Evolutionary conservation across 208 protist species (phyloP), one percentile per base, ranked within the genome.

Genomic region (Histomonas meleagridis): DNA sequence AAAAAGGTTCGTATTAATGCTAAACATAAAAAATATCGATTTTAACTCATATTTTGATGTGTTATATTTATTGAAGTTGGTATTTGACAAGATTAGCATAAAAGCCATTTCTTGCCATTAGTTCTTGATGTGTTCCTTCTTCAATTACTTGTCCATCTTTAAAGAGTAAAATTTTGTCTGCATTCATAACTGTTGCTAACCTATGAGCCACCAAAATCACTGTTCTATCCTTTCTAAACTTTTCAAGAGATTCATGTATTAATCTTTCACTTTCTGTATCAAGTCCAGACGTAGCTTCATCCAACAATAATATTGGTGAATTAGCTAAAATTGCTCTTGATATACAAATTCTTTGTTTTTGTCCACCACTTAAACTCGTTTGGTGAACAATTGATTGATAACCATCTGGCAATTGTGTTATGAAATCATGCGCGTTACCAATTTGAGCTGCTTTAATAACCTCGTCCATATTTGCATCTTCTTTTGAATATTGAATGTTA

Each of bases 341-440:
- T 38, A 86, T 86, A 49, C 76, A 86, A 18, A 86, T 86, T 55
- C 76, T 23, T 49, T 86, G 76, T n/a, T 86, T 86, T 46, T 86
- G 76, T 38, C 76, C 46, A 16, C 76, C 76, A 38, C 40, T 51
- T 32, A 86, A 48, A 23, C 40, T 51, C 21, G 35, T 51, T 53
- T 43, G 76, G 7, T 86, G 10, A 0, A 94, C 86, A n/a, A 51
- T 7, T 46, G 92, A 93, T 1, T 91, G 14, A 60, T 92, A 94
- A 48, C 76, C 78, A 5, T 93, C 62, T 40, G 38, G 48, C 0
- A 94, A 49, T 38, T 62, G 14, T 26, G 62, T 76, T n/a, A 95
- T 94, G 51, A 95, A 95, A 43, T 93, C 81, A 55, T 94, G 92
- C 38, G 94, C 94, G 62, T 95, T 95, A 16, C 94, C 94, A 55